Conservation (phyloP, 1,284 basidiomycete genomes). For the Marasmius sp. region DNA sequence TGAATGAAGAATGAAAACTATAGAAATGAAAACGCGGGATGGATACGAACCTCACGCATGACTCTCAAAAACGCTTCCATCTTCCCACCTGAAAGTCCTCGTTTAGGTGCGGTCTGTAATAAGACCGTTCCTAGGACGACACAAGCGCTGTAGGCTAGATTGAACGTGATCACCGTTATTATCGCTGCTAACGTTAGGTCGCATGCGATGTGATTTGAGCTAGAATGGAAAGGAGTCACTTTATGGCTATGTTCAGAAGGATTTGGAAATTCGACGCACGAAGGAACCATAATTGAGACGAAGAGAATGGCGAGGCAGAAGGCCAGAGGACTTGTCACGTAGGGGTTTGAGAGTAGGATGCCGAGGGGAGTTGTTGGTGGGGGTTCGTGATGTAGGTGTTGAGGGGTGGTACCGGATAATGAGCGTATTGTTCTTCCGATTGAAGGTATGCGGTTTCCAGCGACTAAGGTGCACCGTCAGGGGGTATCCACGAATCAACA, state of each 20-base stretch:
- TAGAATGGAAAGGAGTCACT: slow-evolving; percentile 25
- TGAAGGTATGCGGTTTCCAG: slow-evolving; percentile 55
- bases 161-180: slow-evolving; percentile 76
- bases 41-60: slow-evolving; percentile 76
- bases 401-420: slow-evolving; percentile 35
- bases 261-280: slow-evolving; percentile 38
- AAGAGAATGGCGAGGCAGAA: slow-evolving; percentile 45
- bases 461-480: slow-evolving; percentile 33
- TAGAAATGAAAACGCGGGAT: too few species aligned
- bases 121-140: slow-evolving; percentile 80
- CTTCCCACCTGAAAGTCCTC: slow-evolving; percentile 56
- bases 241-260: background rate
- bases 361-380: slow-evolving; percentile 37
- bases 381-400: slow-evolving; percentile 29
- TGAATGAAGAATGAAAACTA: too few species aligned
- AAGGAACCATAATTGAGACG: slow-evolving; percentile 44
- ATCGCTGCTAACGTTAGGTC: slow-evolving; percentile 77
- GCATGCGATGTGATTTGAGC: slow-evolving; percentile 59
- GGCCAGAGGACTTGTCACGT: slow-evolving; percentile 39
- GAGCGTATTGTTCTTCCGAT: slow-evolving; percentile 43
- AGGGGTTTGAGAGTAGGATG: slow-evolving; percentile 53
- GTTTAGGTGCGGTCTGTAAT: slow-evolving; percentile 80
- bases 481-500: background rate
- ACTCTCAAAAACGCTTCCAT: slow-evolving; percentile 79
- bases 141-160: slow-evolving; percentile 79